These are phyloP conservation scores for Sporothrix globosa DNA, from an alignment of 2,329 filamentous ascomycete species.

Conservation along the genomic window DNA sequence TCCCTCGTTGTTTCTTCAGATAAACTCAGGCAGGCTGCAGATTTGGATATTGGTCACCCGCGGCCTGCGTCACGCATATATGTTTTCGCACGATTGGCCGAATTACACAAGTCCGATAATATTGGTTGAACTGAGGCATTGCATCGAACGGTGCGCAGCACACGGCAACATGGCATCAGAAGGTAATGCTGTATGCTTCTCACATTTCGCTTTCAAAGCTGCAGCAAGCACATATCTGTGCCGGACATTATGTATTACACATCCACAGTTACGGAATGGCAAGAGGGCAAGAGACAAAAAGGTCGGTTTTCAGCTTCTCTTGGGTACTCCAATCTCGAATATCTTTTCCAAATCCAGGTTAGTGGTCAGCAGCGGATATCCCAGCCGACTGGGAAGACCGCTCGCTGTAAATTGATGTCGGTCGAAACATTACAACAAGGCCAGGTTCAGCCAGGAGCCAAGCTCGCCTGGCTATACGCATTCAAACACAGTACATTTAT, in stretches of 20 bases:
- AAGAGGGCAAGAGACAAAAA: not conserved
- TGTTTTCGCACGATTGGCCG: not conserved
- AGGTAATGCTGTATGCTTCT: not conserved
- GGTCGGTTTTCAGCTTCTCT: conserved; percentile 27
- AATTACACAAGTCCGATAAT: not conserved
- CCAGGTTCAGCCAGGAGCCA: not conserved
- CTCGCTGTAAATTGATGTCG: not conserved
- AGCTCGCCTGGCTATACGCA: no score
- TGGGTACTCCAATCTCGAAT: conserved; percentile 9
- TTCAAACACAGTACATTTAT: not conserved
- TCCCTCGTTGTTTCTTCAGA: not conserved
- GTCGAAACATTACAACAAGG: not conserved
- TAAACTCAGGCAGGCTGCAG: conserved; percentile 10
- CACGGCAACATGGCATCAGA: not conserved
- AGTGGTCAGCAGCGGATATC: conserved; percentile 11
- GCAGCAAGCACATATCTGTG: not conserved
- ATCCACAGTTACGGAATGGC: not conserved
- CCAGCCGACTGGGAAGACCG: not conserved
- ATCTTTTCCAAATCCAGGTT: conserved; percentile 25
- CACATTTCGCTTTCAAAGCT: conserved; percentile 1
- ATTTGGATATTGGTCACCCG: conserved; percentile 1
- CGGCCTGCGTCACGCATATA: not conserved
- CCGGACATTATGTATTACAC: not conserved
- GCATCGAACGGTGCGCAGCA: not conserved
- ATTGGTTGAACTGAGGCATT: conserved; percentile 7